These are phyloP conservation scores for Calendula officinalis DNA, from an alignment of 129 eudicot species.

Conservation along the genomic window DNA sequence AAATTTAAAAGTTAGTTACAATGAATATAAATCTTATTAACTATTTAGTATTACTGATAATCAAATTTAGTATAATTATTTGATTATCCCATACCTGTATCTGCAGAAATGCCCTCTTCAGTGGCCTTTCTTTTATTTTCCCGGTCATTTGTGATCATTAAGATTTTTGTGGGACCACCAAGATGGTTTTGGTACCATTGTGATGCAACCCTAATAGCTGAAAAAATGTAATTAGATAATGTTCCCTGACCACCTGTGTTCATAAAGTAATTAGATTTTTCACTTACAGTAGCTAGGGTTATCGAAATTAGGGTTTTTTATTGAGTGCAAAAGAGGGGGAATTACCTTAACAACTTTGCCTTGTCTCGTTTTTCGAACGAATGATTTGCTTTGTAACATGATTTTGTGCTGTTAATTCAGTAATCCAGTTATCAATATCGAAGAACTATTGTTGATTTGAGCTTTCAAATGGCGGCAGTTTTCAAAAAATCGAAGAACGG, in stretches of 20 bases:
- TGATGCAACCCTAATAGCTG: conserved; percentile 94
- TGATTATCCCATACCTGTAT: conserved; percentile 54
- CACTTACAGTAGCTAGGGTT: conserved; percentile 9
- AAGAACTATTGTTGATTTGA: not conserved
- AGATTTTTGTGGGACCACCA: conserved; percentile 52
- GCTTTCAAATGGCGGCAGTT: conserved; percentile 32
- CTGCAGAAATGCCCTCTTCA: conserved; percentile 85
- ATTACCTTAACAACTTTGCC: conserved; percentile 81
- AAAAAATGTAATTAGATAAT: conserved; percentile 73
- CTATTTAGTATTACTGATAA: not conserved
- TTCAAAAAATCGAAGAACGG: not conserved
- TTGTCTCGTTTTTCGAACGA: conserved; percentile 65
- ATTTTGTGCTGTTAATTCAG: conserved; percentile 11
- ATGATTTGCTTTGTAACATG: conserved; percentile 88
- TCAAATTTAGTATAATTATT: not conserved
- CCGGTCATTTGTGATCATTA: conserved; percentile 84
- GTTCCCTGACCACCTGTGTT: conserved; percentile 76
- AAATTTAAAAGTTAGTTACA: conserved; percentile 3
- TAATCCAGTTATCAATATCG: not conserved
- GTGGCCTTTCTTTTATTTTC: conserved; percentile 80
- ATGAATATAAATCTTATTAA: not conserved
- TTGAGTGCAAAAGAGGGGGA: not conserved
- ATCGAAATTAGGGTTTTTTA: conserved; percentile 16
- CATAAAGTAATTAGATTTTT: not conserved
- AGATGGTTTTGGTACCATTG: conserved; percentile 97